Evolutionary conservation across 208 protist genomes (phyloP), one percentile per base, ranked within the genome.

Genomic region (Acanthamoeba triangularis): DNA sequence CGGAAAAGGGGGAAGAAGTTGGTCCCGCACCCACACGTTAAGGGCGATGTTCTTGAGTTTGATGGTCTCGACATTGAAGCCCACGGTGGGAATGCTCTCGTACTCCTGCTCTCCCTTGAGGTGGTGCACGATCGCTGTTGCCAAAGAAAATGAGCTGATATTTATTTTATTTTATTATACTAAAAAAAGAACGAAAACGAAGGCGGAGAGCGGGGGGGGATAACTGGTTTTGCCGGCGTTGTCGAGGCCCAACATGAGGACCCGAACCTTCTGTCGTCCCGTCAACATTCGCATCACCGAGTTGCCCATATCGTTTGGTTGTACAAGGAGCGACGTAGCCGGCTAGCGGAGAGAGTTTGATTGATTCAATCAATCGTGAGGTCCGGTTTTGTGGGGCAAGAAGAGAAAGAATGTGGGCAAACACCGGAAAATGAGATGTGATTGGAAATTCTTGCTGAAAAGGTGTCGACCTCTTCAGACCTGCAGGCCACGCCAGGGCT

Each of bases 21-120:
- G 0, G 16, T 23, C 18, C 1, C 69, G 74, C 74, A 82, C 99
- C 99, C 99, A 99, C 97, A 99, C 98, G 95, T 97, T 99, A 95
- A 99, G 56, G 52, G 47, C 52, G 30, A 99, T 98, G 95, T 99
- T 99, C 97, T 99, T 99, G 97, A 99, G 99, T 96, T 99, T 97
- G 47, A 99, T 98, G 11, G 99, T 99, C 96, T 99, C 99, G 16
- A 99, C 99, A 97, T 99, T 99, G 97, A 99, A 98, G 56, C 99
- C 99, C 94, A 99, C 99, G 67, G 99, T 99, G 18, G 99, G 99
- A 84, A 99, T 99, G n/a, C 98, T 99, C 25, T 96, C 97, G 25
- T 98, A 96, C 33, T 28, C 54, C 52, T 95, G 30, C n/a, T 98
- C 99, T 11, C 99, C 98, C 97, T 99, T 99, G 65, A 99, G 98